These are phyloP conservation scores for Cunninghamia lanceolata DNA, from an alignment of 75 land plant species.

Conservation along the genomic window DNA sequence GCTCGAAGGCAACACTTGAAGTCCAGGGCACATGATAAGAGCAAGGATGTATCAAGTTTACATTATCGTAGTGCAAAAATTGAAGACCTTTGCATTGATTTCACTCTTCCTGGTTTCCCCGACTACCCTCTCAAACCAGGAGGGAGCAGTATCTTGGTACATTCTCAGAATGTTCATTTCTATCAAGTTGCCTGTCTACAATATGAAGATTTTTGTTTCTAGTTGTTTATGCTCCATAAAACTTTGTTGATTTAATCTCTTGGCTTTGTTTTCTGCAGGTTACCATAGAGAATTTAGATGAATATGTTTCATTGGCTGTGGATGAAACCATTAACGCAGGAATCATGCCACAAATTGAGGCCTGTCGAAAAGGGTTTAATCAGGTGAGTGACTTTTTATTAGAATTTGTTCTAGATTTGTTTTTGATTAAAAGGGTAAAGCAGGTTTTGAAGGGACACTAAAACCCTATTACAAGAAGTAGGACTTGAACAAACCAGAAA, in stretches of 20 bases:
- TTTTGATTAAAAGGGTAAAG: no score
- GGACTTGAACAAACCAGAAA: no score
- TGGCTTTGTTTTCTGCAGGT: no score
- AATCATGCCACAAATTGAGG: slow-evolving; percentile 59
- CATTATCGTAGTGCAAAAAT: slow-evolving; percentile 35
- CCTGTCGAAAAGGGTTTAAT: slow-evolving; percentile 67
- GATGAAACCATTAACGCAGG: slow-evolving; percentile 71
- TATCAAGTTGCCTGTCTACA: no score
- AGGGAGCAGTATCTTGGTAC: slow-evolving; percentile 41
- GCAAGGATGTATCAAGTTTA: slow-evolving; percentile 12
- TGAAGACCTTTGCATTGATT: slow-evolving; percentile 83
- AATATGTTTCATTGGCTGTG: slow-evolving; percentile 59
- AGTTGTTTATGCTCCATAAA: no score
- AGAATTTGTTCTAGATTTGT: no score
- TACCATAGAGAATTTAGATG: slow-evolving; percentile 44
- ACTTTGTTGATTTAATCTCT: no score
- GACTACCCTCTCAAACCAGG: slow-evolving; percentile 44
- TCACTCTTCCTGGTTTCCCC: slow-evolving; percentile 80
- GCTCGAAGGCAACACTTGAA: slow-evolving; percentile 29
- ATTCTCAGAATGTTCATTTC: no score
- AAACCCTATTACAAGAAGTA: no score
- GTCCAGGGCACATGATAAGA: not conserved
- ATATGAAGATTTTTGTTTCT: no score
- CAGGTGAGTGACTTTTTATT: slow-evolving; percentile 33
- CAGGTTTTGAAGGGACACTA: no score